A percentile compares a stretch with the other conserved stretches of the same genome.
phyloP scores from a whole-genome alignment of 2,329 filamentous ascomycete species.

The Fulvia fulva region DNA sequence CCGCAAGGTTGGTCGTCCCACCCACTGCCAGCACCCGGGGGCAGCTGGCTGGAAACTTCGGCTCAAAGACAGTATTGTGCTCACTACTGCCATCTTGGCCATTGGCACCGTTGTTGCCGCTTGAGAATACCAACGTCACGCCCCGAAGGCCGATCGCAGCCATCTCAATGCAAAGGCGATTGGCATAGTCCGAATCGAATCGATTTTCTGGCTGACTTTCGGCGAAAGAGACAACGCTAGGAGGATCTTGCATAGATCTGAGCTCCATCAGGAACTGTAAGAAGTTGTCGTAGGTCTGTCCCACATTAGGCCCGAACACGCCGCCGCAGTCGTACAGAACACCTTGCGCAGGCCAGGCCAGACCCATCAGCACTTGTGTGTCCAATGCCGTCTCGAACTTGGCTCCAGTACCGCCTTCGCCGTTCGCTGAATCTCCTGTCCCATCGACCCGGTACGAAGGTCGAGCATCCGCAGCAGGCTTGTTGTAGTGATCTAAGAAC shows the following conservation, averaged over 20 bases:
- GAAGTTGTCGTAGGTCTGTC: constrained; percentile 23
- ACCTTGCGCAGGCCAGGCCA: constrained; percentile 21
- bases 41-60: constrained; percentile 46
- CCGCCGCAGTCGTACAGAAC: constrained; percentile 26
- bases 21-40: constrained; percentile 47
- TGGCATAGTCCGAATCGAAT: constrained; percentile 47
- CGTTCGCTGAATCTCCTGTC: constrained; percentile 14
- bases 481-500: constrained; percentile 21
- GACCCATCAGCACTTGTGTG: constrained; percentile 21
- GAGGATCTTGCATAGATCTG: constrained; percentile 22
- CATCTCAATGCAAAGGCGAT: constrained; percentile 60
- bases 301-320: constrained; percentile 22
- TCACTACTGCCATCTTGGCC: constrained; percentile 30
- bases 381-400: constrained; percentile 25
- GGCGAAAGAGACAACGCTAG: constrained; percentile 23
- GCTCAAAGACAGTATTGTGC: constrained; percentile 42
- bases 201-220: constrained; percentile 21
- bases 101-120: constrained; percentile 54
- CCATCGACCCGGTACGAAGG: constrained; percentile 18
- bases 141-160: constrained; percentile 63
- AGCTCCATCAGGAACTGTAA: constrained; percentile 25
- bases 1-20: constrained; percentile 26
- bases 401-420: constrained; percentile 14
- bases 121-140: constrained; percentile 57
- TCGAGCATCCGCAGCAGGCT: constrained; percentile 18